Conservation (phyloP, 2,329 filamentous ascomycete species). For the Colletotrichum zoysiae region DNA sequence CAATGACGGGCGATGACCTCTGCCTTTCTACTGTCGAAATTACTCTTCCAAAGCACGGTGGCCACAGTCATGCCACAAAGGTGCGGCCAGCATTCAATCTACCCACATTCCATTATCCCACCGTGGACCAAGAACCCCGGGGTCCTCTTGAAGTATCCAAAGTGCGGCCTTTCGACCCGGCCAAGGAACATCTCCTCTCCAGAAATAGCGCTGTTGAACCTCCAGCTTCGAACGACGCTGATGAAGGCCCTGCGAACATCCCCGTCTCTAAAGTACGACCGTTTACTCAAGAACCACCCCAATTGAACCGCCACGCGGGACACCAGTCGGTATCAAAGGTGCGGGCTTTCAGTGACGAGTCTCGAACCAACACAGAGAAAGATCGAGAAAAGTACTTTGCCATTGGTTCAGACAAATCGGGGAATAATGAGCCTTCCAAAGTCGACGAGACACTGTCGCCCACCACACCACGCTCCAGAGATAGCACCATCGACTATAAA, state of each 20-base stretch:
- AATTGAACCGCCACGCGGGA: slow-evolving; percentile 35
- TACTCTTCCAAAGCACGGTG: slow-evolving; percentile 40
- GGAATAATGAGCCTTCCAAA: slow-evolving; percentile 16
- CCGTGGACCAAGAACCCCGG: slow-evolving; percentile 20
- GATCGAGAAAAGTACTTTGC: slow-evolving; percentile 10
- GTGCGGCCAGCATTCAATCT: slow-evolving; percentile 45
- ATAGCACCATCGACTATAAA: slow-evolving; percentile 50
- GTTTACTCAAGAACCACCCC: slow-evolving; percentile 26
- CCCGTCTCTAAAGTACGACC: slow-evolving; percentile 31
- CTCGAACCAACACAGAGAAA: not conserved
- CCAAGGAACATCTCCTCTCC: slow-evolving; percentile 18
- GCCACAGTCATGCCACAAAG: slow-evolving; percentile 46
- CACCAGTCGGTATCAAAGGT: slow-evolving; percentile 34
- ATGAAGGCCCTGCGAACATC: slow-evolving; percentile 1
- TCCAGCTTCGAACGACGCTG: not conserved
- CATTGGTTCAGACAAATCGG: slow-evolving; percentile 28
- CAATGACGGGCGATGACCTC: slow-evolving; percentile 39
- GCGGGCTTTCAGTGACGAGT: slow-evolving; percentile 22
- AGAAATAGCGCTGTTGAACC: not conserved
- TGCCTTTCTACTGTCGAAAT: slow-evolving; percentile 38
- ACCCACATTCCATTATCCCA: slow-evolving; percentile 34
- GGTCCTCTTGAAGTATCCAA: slow-evolving; percentile 42
- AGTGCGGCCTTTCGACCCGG: slow-evolving; percentile 41
- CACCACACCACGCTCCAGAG: slow-evolving; percentile 45
- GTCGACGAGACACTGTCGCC: slow-evolving; percentile 30